These are phyloP conservation scores for Zizania palustris DNA, from an alignment of 202 grass and related monocot genomes.

Conservation along the genomic window DNA sequence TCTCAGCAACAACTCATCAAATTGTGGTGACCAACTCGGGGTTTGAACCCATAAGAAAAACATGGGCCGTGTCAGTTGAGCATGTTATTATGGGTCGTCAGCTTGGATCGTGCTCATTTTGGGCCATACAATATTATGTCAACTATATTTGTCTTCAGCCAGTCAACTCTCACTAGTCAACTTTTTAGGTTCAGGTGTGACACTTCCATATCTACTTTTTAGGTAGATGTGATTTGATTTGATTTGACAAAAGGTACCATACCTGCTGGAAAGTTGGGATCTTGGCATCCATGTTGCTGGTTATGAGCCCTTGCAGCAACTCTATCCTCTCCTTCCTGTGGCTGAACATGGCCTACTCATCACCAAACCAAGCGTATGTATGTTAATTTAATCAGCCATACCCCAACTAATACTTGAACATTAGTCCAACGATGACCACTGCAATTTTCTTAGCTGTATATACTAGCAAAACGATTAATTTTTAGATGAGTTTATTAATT, in stretches of 20 bases:
- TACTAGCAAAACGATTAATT: background rate
- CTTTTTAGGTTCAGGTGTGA: background rate
- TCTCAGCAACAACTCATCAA: background rate
- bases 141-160: background rate
- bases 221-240: slow-evolving; percentile 28
- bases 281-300: slow-evolving; percentile 76
- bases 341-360: slow-evolving; percentile 74
- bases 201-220: background rate
- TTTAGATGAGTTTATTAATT: background rate
- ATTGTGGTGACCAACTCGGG: background rate
- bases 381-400: background rate
- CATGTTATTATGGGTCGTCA: background rate
- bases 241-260: slow-evolving; percentile 1
- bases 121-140: background rate
- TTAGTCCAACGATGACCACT: background rate
- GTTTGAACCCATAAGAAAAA: background rate
- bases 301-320: slow-evolving; percentile 71
- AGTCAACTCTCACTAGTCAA: background rate
- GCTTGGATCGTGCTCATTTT: background rate
- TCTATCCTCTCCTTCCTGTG: slow-evolving; percentile 79
- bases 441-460: background rate
- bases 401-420: background rate
- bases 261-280: slow-evolving; percentile 77
- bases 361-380: slow-evolving; percentile 19
- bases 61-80: background rate